phyloP scores from a whole-genome alignment of 2,329 filamentous ascomycete genomes.

The Basipetospora chlamydospora region DNA sequence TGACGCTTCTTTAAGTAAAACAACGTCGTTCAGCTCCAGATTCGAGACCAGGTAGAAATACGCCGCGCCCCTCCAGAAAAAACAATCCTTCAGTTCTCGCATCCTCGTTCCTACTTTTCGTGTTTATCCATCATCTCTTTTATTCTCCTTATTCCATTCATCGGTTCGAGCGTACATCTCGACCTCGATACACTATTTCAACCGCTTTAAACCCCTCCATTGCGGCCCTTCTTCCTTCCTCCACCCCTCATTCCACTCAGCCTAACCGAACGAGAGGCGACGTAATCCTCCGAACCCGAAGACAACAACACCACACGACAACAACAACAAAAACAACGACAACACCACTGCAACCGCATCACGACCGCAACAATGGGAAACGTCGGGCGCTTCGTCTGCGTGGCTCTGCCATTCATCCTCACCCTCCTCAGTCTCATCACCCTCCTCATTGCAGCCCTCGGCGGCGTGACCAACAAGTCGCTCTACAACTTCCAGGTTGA shows the following conservation, averaged over 20 bases:
- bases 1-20: background rate
- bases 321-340: background rate
- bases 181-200: background rate
- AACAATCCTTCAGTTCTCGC: background rate
- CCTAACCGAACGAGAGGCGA: background rate
- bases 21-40: background rate
- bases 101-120: too few relatives aligned
- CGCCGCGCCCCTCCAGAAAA: too few relatives aligned
- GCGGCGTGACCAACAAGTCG: constrained; percentile 39
- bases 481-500: constrained; percentile 48
- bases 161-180: too few relatives aligned
- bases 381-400: constrained; percentile 69
- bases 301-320: background rate
- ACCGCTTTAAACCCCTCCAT: background rate
- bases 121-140: too few relatives aligned
- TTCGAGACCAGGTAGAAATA: too few relatives aligned
- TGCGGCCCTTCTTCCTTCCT: background rate
- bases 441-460: constrained; percentile 41
- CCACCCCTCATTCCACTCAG: background rate
- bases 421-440: constrained; percentile 66
- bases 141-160: too few relatives aligned
- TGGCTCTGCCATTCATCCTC: constrained; percentile 72
- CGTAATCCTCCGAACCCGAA: background rate
- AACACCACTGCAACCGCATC: background rate
- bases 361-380: constrained; percentile 2